Evolutionary conservation across 2,329 filamentous ascomycete genomes (phyloP), one percentile per base, ranked within the genome.

Genomic region (Fusarium napiforme): DNA sequence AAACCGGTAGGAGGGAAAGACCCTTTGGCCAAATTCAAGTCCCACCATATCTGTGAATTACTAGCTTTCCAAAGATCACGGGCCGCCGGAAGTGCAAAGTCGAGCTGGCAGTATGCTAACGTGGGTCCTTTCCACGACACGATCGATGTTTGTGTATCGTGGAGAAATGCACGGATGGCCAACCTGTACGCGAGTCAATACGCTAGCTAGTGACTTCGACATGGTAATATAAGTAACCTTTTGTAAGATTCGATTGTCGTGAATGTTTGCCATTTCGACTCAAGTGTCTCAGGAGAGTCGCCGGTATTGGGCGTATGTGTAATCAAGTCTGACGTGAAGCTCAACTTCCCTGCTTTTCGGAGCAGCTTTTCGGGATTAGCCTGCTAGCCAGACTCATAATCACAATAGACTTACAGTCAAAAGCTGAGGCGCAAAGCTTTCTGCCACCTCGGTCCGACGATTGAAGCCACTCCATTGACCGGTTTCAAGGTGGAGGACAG

Each of bases 81-180:
- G 16, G 72, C 72, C 40, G 71, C 67, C 9, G 75, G 75, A 14
- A 74, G 68, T 19, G 72, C 60, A 45, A 77, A 73, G 32, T 67
- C 53, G 19, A 77, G 74, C 49, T 77, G 75, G 49, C 59, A 77
- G 43, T 75, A 75, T n/a, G 74, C 67, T 52, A 77, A 61, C 21
- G 64, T 67, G 30, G 75, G 68, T 10, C 64, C 71, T 49, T 73
- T 77, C 59, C 75, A 78, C 30, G 56, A 57, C 30, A 62, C 50
- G 56, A 77, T 71, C 10, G 75, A 77, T 26, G 75, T 74, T 36
- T 77, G 75, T 23, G 65, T 64, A 39, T 78, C 75, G 42, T 77
- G 68, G 15, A 78, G 58, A 46, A 77, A 77, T 45, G 77, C 30
- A 37, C 72, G 75, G 15, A 75, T 75, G 58, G 69, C 69, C 26